These are phyloP conservation scores for Suhomyces xylopsoci DNA, from an alignment of 805 yeast genomes.

Conservation along the genomic window DNA sequence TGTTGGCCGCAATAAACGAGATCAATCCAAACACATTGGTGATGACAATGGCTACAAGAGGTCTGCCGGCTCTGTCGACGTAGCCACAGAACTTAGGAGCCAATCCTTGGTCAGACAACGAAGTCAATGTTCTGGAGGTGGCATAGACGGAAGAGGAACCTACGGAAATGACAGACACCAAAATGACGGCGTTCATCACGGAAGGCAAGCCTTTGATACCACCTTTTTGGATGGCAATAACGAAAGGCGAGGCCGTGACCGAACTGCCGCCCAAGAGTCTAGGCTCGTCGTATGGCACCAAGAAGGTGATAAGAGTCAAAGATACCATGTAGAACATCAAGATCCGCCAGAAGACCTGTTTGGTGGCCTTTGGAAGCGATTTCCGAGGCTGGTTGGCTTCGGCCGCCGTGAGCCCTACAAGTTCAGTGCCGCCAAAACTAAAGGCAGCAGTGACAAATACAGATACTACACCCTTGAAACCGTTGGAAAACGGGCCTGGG, in stretches of 20 bases:
- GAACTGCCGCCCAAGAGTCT: conserved; percentile 43
- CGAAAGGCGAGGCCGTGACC: conserved; percentile 75
- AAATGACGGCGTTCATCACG: conserved; percentile 65
- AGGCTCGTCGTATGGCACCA: conserved; percentile 21
- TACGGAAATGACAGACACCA: conserved; percentile 65
- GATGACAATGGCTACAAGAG: conserved; percentile 52
- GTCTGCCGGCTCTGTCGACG: conserved; percentile 67
- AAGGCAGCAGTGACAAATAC: conserved; percentile 43
- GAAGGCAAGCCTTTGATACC: conserved; percentile 64
- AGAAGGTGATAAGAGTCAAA: conserved; percentile 22
- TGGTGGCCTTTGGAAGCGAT: conserved; percentile 39
- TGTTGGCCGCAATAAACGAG: conserved; percentile 52
- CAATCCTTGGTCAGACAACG: conserved; percentile 61
- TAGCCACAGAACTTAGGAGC: conserved; percentile 58
- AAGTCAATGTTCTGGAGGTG: conserved; percentile 62
- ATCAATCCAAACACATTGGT: conserved; percentile 57
- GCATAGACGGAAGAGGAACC: conserved; percentile 73
- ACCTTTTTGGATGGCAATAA: conserved; percentile 63
- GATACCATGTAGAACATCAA: conserved; percentile 36
- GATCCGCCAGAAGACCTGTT: conserved; percentile 44
- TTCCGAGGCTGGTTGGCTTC: conserved; percentile 38
- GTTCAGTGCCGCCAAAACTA: conserved; percentile 41
- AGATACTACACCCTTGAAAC: conserved; percentile 40
- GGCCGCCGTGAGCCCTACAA: conserved; percentile 42
- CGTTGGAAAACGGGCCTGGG: conserved; percentile 55